These are phyloP conservation scores for Elongisporangium undulatum DNA, from an alignment of 352 stramenopile species.

Conservation along the genomic window DNA sequence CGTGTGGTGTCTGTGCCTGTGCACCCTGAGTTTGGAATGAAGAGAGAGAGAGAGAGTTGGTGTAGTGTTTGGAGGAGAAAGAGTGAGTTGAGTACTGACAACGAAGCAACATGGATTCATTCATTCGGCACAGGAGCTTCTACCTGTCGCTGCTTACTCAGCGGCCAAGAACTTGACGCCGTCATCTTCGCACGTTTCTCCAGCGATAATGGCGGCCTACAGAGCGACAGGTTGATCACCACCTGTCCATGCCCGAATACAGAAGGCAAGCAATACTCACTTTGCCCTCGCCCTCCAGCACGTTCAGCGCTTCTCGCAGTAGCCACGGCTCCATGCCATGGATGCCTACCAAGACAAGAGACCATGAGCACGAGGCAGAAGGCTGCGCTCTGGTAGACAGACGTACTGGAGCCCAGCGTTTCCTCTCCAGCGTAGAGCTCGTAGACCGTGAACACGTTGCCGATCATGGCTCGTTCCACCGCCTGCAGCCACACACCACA, in stretches of 20 bases:
- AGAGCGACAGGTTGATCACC: background rate
- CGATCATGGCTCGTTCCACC: slow-evolving; percentile 66
- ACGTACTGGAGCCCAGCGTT: slow-evolving; percentile 69
- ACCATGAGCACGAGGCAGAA: background rate
- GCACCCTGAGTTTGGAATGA: background rate
- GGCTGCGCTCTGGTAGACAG: background rate
- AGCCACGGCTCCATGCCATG: slow-evolving; percentile 85
- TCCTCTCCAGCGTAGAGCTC: slow-evolving; percentile 83
- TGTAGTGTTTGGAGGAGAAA: no score
- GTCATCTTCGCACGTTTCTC: slow-evolving; percentile 79
- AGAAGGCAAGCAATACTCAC: slow-evolving; percentile 20
- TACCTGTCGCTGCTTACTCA: slow-evolving; percentile 27
- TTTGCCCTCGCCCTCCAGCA: slow-evolving; percentile 76
- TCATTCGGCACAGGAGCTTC: background rate
- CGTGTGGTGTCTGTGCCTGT: background rate
- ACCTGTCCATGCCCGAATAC: no score
- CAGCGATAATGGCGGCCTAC: slow-evolving; percentile 71
- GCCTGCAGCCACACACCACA: slow-evolving; percentile 22
- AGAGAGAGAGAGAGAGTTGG: background rate
- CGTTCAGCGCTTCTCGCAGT: slow-evolving; percentile 66
- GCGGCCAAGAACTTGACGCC: slow-evolving; percentile 81
- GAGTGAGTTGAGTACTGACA: background rate
- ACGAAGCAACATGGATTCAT: background rate
- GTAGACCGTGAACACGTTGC: slow-evolving; percentile 84
- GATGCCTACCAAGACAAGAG: slow-evolving; percentile 30